Conservation (phyloP, 1,139 yeast species). For the Yamadazyma sp. region DNA sequence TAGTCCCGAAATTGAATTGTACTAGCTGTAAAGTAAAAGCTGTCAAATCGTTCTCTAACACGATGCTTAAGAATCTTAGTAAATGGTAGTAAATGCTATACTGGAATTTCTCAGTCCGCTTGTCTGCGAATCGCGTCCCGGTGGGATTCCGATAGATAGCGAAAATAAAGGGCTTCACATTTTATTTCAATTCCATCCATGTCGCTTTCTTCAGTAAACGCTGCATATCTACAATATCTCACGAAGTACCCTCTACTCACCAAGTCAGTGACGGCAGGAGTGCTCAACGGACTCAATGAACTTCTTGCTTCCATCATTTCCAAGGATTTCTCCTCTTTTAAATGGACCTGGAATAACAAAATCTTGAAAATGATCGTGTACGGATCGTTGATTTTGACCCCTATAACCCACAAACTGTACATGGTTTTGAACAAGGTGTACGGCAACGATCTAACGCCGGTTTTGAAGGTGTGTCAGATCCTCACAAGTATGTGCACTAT, state of each 20-base stretch:
- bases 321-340: conserved; percentile 32
- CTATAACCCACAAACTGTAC: conserved; percentile 67
- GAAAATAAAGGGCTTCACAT: neutral
- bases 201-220: conserved; percentile 16
- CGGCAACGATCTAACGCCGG: conserved; percentile 23
- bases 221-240: conserved; percentile 41
- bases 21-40: no score
- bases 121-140: conserved; percentile 1
- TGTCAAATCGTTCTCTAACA: no score
- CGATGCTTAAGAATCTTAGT: no score
- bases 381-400: conserved; percentile 71
- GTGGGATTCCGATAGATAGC: neutral
- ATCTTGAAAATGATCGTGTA: conserved; percentile 69
- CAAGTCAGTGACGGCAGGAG: conserved; percentile 59
- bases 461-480: conserved; percentile 55
- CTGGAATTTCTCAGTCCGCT: no score
- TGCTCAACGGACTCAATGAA: conserved; percentile 59
- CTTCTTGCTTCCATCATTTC: conserved; percentile 55
- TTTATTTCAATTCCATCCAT: conserved; percentile 3
- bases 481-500: conserved; percentile 59
- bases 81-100: no score
- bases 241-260: conserved; percentile 56
- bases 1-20: no score
- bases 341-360: conserved; percentile 25
- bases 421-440: conserved; percentile 44